These are phyloP conservation scores for Areca catechu DNA, from an alignment of 176 grass and related monocot species.

Conservation along the genomic window DNA sequence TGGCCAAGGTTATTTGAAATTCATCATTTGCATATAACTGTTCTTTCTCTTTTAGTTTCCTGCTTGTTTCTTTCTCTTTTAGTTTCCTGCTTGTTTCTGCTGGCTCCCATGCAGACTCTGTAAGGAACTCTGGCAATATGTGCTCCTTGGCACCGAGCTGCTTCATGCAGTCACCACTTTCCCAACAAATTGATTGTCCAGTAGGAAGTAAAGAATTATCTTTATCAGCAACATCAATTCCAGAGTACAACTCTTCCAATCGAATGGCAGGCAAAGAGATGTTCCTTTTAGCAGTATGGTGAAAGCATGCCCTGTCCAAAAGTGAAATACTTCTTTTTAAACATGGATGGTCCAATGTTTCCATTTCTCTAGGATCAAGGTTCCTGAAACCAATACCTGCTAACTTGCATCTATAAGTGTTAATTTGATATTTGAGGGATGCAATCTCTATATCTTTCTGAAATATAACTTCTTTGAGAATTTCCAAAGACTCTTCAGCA, in stretches of 20 bases:
- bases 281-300: conserved; percentile 20
- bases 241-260: conserved; percentile 23
- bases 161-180: conserved; percentile 1
- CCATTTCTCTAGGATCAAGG: not conserved
- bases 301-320: conserved; percentile 3
- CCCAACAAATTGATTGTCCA: not conserved
- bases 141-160: not conserved
- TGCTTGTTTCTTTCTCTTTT: not conserved
- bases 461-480: conserved; percentile 33
- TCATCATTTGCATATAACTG: not conserved
- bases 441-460: conserved; percentile 34
- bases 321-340: conserved; percentile 5
- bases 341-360: conserved; percentile 1
- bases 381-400: conserved; percentile 14
- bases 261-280: conserved; percentile 26
- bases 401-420: conserved; percentile 20
- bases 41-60: conserved; percentile 1
- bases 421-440: conserved; percentile 21
- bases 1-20: too few species aligned
- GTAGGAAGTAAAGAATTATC: not conserved
- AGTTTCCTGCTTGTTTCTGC: not conserved
- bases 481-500: conserved; percentile 17
- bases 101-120: conserved; percentile 12
- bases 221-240: not conserved
- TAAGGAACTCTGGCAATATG: conserved; percentile 13